Percentiles rank a stretch among this genome's conserved stretches.
phyloP scores from a whole-genome alignment of 2,329 filamentous ascomycete species.

The Hirsutella thompsonii region DNA sequence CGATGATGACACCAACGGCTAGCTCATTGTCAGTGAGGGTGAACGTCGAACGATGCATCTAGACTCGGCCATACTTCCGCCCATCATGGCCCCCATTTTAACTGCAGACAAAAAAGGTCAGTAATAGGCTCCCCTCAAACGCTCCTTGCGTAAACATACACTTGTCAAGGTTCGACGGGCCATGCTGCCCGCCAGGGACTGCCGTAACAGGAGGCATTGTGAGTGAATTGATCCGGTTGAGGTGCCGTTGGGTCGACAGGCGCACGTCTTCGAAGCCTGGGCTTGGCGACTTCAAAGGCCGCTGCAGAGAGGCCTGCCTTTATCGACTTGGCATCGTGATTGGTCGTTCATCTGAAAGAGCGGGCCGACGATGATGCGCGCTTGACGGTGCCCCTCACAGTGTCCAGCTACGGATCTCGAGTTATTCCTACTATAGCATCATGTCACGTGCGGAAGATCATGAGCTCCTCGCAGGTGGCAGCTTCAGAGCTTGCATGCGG shows the following conservation, averaged over 20 bases:
- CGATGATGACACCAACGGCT: constrained; percentile 95
- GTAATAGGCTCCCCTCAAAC: constrained; percentile 1
- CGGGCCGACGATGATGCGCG: constrained; percentile 12
- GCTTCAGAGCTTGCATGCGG: constrained; percentile 5
- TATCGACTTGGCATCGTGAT: not conserved
- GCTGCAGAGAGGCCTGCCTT: not conserved
- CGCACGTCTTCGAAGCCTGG: not conserved
- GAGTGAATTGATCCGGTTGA: not conserved
- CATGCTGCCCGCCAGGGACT: constrained; percentile 26
- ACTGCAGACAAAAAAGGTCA: constrained; percentile 13
- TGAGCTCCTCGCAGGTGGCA: constrained; percentile 15
- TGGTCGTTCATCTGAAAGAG: not conserved
- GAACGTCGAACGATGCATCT: not conserved
- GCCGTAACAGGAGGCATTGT: constrained; percentile 29
- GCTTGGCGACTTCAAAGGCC: not conserved
- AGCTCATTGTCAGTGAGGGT: constrained; percentile 16
- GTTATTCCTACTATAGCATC: constrained; percentile 12
- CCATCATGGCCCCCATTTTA: constrained; percentile 99
- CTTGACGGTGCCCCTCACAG: constrained; percentile 12
- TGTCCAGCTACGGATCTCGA: constrained; percentile 2
- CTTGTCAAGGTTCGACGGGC: constrained; percentile 42
- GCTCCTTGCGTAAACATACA: constrained; percentile 20
- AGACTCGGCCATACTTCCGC: constrained; percentile 63
- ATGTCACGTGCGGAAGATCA: constrained; percentile 22
- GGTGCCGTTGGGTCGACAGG: not conserved